Conservation (phyloP, 108 stramenopile species). For the Cyclotella choctawhatcheeana region DNA sequence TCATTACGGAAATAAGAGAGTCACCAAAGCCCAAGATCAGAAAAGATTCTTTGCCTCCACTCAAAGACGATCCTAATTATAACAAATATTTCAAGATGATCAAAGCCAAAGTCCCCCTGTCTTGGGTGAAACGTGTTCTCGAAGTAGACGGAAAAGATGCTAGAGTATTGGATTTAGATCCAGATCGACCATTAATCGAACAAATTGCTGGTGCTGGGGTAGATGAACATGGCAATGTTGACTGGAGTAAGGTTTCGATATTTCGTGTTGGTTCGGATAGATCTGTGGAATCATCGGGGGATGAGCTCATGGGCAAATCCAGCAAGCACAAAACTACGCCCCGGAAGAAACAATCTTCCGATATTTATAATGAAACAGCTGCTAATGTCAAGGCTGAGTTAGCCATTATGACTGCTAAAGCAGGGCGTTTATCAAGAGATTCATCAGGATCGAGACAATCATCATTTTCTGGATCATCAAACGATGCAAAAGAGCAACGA, state of each 20-base stretch:
- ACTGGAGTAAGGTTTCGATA: slow-evolving; percentile 37
- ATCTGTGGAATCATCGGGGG: slow-evolving; percentile 10
- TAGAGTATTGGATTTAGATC: slow-evolving; percentile 68
- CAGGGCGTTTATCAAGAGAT: slow-evolving; percentile 20
- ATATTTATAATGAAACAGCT: slow-evolving; percentile 26
- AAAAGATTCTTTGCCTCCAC: slow-evolving; percentile 35
- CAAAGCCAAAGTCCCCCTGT: slow-evolving; percentile 46
- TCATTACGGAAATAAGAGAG: background rate
- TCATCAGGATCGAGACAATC: slow-evolving; percentile 1
- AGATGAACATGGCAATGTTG: slow-evolving; percentile 43
- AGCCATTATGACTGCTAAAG: slow-evolving; percentile 39
- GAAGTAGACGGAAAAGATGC: slow-evolving; percentile 74
- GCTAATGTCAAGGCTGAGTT: slow-evolving; percentile 42
- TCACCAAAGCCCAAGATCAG: too few species aligned
- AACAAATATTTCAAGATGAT: slow-evolving; percentile 83
- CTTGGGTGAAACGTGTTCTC: slow-evolving; percentile 70
- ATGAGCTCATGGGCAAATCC: background rate
- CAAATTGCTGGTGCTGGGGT: slow-evolving; percentile 44
- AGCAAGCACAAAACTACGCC: background rate
- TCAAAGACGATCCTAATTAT: slow-evolving; percentile 72
- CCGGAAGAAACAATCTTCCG: too few species aligned
- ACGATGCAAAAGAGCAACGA: background rate
- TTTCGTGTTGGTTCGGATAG: slow-evolving; percentile 11
- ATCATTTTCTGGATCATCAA: slow-evolving; percentile 11
- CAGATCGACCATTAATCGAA: slow-evolving; percentile 43